phyloP scores from a whole-genome alignment of 2,329 filamentous ascomycete genomes.

The Huntiella moniliformis region DNA sequence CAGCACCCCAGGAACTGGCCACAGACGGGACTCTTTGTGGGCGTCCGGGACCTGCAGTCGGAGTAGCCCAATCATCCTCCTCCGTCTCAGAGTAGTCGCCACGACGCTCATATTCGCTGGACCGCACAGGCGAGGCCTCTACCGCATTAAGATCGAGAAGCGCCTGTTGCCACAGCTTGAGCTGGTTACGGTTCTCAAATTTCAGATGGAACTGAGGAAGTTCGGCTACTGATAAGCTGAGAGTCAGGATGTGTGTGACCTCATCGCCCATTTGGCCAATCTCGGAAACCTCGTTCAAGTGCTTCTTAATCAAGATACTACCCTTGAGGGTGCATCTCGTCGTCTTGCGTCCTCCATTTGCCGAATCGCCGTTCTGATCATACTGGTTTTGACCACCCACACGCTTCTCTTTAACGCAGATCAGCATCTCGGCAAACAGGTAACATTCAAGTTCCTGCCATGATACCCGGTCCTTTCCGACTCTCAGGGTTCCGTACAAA shows the following conservation, averaged over 20 bases:
- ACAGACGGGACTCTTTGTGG: conserved; percentile 62
- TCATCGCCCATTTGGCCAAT: conserved; percentile 49
- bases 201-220: conserved; percentile 85
- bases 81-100: conserved; percentile 64
- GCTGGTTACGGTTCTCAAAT: conserved; percentile 64
- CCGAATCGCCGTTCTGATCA: conserved; percentile 45
- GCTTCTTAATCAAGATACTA: conserved; percentile 95
- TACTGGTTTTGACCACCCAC: conserved; percentile 25
- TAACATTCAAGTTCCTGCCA: conserved; percentile 98
- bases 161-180: conserved; percentile 81
- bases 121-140: conserved; percentile 43
- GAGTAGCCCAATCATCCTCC: conserved; percentile 56
- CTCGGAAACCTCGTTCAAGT: conserved; percentile 74
- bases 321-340: conserved; percentile 82
- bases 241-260: conserved; percentile 49
- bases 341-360: conserved; percentile 35
- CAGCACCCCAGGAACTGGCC: conserved; percentile 63
- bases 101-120: conserved; percentile 54
- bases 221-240: conserved; percentile 80
- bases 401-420: conserved; percentile 98
- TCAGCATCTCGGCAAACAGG: conserved; percentile 96
- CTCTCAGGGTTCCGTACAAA: conserved; percentile 72
- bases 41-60: conserved; percentile 29
- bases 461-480: conserved; percentile 87
- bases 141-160: conserved; percentile 65